Evolutionary conservation across 1,284 basidiomycete species (phyloP).

Genomic region (Cerrena zonata): DNA sequence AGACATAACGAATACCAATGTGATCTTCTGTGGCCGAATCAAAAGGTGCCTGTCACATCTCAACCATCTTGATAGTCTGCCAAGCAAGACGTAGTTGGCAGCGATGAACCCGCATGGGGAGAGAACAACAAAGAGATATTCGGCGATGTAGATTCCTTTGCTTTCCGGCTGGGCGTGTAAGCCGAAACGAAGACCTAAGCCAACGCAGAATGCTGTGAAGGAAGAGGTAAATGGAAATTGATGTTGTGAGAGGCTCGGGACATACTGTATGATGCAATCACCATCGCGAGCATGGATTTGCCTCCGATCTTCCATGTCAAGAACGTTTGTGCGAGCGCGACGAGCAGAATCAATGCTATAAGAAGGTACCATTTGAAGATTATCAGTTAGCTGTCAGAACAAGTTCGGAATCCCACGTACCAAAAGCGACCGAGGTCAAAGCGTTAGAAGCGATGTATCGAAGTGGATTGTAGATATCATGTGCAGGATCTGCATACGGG

Average conservation of each 20-base stretch:
- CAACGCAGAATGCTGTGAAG: slow-evolving; percentile 35
- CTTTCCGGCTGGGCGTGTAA: slow-evolving; percentile 37
- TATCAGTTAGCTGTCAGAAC: neutral
- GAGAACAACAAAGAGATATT: slow-evolving; percentile 81
- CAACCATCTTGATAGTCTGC: slow-evolving; percentile 52
- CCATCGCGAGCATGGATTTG: slow-evolving; percentile 59
- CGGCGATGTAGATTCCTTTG: slow-evolving; percentile 52
- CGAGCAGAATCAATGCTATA: slow-evolving; percentile 44
- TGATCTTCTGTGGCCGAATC: slow-evolving; percentile 48
- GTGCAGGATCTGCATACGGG: slow-evolving; percentile 36
- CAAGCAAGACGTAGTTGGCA: slow-evolving; percentile 64
- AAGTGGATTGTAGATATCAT: slow-evolving; percentile 52
- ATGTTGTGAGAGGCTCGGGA: slow-evolving; percentile 4
- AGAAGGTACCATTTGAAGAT: neutral
- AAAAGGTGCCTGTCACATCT: slow-evolving; percentile 48
- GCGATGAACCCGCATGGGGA: slow-evolving; percentile 77
- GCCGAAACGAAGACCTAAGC: slow-evolving; percentile 45
- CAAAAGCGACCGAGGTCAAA: slow-evolving; percentile 49
- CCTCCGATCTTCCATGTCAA: slow-evolving; percentile 46
- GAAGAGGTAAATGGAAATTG: slow-evolving; percentile 18
- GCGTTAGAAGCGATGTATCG: slow-evolving; percentile 59
- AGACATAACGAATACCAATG: slow-evolving; percentile 47
- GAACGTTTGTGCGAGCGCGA: slow-evolving; percentile 47
- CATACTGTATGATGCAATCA: slow-evolving; percentile 59
- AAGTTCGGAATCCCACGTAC: slow-evolving; percentile 26